Percentiles rank a stretch among this genome's conserved stretches.
These are phyloP conservation scores for Pseudonectria buxi DNA, from an alignment of 2,329 filamentous ascomycete genomes.

Conservation along the genomic window DNA sequence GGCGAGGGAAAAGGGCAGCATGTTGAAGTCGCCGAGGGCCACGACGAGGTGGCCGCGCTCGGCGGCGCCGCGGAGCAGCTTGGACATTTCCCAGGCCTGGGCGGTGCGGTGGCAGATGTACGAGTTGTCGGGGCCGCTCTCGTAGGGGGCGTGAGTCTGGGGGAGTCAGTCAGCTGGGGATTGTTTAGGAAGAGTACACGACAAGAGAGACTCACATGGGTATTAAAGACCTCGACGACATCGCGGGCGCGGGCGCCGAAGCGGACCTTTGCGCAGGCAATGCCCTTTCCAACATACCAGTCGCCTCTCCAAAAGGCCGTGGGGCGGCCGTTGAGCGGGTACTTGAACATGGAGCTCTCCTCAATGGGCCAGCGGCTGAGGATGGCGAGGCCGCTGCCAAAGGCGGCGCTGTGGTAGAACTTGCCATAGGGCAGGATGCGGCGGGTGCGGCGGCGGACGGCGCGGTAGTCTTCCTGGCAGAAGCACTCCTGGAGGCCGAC, in stretches of 20 bases:
- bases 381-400: constrained; percentile 83
- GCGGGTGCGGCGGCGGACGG: constrained; percentile 66
- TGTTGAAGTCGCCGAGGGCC: constrained; percentile 91
- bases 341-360: constrained; percentile 77
- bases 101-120: constrained; percentile 87
- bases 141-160: constrained; percentile 76
- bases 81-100: constrained; percentile 92
- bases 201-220: constrained; percentile 53
- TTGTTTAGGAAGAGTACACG: too few relatives aligned
- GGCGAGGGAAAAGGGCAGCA: constrained; percentile 79
- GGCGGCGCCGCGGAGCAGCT: constrained; percentile 74
- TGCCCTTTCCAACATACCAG: constrained; percentile 94
- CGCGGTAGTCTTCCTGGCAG: constrained; percentile 75
- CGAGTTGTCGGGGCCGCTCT: constrained; percentile 68
- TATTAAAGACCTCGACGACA: constrained; percentile 84
- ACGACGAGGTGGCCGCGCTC: constrained; percentile 78
- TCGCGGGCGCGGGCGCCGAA: constrained; percentile 59
- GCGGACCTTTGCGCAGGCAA: constrained; percentile 74
- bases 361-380: constrained; percentile 88
- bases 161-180: too few relatives aligned
- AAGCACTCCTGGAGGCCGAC: constrained; percentile 95
- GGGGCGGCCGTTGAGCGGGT: constrained; percentile 87
- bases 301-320: constrained; percentile 92
- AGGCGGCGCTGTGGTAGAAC: constrained; percentile 85
- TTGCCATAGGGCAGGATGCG: constrained; percentile 81